Base-by-base conservation (phyloP, 768 basidiomycete genomes). In the Ephemerocybe angulata region DNA sequence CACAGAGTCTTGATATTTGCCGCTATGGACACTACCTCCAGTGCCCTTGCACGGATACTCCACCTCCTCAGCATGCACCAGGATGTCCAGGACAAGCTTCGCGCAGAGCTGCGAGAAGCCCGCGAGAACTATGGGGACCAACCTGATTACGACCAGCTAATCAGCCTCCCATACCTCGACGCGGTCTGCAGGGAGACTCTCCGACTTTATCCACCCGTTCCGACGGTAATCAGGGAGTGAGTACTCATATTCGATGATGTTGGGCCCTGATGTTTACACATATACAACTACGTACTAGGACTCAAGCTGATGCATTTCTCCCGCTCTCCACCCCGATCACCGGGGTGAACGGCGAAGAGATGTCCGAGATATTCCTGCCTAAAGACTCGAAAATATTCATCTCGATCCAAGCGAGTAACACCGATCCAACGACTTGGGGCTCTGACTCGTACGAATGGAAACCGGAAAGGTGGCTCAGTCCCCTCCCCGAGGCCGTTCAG, bases 381-480 rank as follows among this genome's bases (percentile, higher is more conserved):
- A 69, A 38, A 51, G 59, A 46, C 55, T 68, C 62, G 22, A 61
- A 58, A 62, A 53, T 58, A 11, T 33, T 58, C 21, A 47, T 58
- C 12, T 58, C 54, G 4, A 41, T 49, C 17, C 44, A 35, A n/a
- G 54, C 42, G 13, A 27, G 48, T 1, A 58, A 58, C 37, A 28
- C 41, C 4, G 50, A 58, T 31, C 60, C 63, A n/a, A 62, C 42
- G 5, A 53, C 71, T 2, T 76, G 75, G 73, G 74, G 74, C 1
- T 44, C 59, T 2, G 73, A 75, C 52, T 67, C 71, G 4, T 38
- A 62, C 6, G 67, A 69, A 53, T 76, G 71, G 70, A 68, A 62
- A 53, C 72, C 73, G 5, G 72, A 73, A 42, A 60, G 75, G 21
- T 76, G 71, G 71, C 58, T 75, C 0, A 60, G 58, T 0, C 64